Conservation (phyloP, 2,329 filamentous ascomycete species). For the Fusarium subtropicale region DNA sequence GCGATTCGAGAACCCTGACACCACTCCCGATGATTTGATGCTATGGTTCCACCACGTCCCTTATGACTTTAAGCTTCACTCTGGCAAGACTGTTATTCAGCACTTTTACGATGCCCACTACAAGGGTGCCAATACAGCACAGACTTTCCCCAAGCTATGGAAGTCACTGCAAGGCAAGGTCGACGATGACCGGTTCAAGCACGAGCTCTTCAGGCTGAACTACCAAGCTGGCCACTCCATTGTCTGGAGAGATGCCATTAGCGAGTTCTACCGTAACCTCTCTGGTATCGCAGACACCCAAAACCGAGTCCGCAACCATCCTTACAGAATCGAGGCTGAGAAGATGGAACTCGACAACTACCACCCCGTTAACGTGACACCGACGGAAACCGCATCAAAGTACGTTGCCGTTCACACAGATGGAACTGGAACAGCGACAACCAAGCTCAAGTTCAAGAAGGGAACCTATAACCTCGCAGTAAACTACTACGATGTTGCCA, state of each 20-base stretch:
- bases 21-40: conserved; percentile 74
- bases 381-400: conserved; percentile 68
- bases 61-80: conserved; percentile 71
- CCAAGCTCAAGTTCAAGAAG: conserved; percentile 45
- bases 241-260: conserved; percentile 77
- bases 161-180: conserved; percentile 65
- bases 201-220: conserved; percentile 67
- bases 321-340: conserved; percentile 76
- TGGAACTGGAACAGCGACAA: conserved; percentile 15
- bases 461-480: conserved; percentile 70
- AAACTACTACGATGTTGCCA: conserved; percentile 73
- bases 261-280: conserved; percentile 67
- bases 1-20: conserved; percentile 69
- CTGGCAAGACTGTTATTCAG: conserved; percentile 75
- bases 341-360: conserved; percentile 72
- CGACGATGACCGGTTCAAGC: conserved; percentile 69
- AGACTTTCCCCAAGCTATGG: conserved; percentile 68
- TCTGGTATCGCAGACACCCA: conserved; percentile 69
- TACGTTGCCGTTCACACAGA: conserved; percentile 24
- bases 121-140: conserved; percentile 67
- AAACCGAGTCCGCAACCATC: conserved; percentile 69
- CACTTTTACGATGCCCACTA: conserved; percentile 75
- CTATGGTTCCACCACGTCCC: conserved; percentile 81
- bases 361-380: conserved; percentile 62
- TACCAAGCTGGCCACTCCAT: conserved; percentile 78